Evolutionary conservation across 805 yeast genomes (phyloP), one percentile per base, ranked within the genome.

Genomic region (Myxozyma lipomycoides): DNA sequence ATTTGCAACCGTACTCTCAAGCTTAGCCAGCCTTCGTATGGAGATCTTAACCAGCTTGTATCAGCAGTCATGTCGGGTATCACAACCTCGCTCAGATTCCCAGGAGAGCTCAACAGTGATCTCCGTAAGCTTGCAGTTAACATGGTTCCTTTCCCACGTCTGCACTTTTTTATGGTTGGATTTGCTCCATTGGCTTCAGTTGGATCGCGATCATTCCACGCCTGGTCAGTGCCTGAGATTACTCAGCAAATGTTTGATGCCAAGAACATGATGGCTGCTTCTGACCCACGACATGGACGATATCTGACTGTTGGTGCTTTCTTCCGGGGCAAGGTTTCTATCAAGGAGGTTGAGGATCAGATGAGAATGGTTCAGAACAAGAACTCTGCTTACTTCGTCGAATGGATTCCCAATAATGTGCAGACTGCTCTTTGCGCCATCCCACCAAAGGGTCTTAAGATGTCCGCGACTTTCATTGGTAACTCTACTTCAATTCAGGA

Each of bases 351-450:
- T 52, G 97, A 89, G 67, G 96, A 90, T 68, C 93, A 86, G 70
- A 86, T 89, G 88, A 82, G 78, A 70, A 83, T 84, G 67, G 88
- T 86, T 46, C 93, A 86, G 73, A 81, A 83, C 50, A 84, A 86
- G 73, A 86, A 88, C 71, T 76, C 89, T 18, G 82, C 83, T 52
- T 83, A 84, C 70, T 72, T 89, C 65, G 97, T 90, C 49, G 96
- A 89, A 72, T 89, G 97, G 97, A 90, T 90, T 72, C 96, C 96
- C 66, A 88, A 88, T 72, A 90, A 89, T 67, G 95, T 89, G 64
- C 96, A 89, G 74, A 86, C 96, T 34, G 90, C 96, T 40, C 91
- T 89, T 43, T 89, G 96, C 73, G 83, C 90, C 24, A 93, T 87
- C 51, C 89, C 96, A 43, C 96, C 96, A 62, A 80, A 78, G 70